Evolutionary conservation across 1,284 basidiomycete genomes (phyloP).

Genomic region (Boletus sp.): DNA sequence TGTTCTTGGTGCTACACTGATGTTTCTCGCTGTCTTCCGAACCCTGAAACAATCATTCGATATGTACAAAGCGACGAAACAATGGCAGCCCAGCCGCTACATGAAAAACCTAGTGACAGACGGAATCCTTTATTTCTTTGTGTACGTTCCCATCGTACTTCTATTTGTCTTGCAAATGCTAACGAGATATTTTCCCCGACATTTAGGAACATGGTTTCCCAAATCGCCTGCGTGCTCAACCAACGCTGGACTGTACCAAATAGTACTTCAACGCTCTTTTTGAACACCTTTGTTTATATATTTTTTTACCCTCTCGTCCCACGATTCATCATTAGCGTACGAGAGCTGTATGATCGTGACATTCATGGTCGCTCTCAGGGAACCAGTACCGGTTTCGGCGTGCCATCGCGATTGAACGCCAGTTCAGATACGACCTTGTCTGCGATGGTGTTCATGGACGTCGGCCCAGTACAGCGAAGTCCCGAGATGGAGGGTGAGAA

Average conservation of each 20-base stretch:
- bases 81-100: not conserved
- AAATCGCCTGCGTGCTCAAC: not conserved
- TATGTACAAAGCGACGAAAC: not conserved
- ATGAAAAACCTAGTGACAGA: not conserved
- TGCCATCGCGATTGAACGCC: not conserved
- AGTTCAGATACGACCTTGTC: not conserved
- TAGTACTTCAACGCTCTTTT: not conserved
- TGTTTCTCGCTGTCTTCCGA: not conserved
- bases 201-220: conserved; percentile 2
- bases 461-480: not conserved
- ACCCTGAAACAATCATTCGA: not conserved
- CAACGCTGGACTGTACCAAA: not conserved
- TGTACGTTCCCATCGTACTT: not conserved
- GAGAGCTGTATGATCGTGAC: not conserved
- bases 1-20: not conserved
- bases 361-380: not conserved
- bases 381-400: not conserved
- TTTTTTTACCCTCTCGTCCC: not conserved
- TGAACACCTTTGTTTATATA: not conserved
- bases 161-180: no score
- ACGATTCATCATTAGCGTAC: conserved; percentile 2
- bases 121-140: conserved; percentile 1
- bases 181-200: not conserved
- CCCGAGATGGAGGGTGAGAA: not conserved
- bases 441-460: not conserved